Evolutionary conservation across 768 basidiomycete genomes (phyloP).

Genomic region (Tulasnella sp.): DNA sequence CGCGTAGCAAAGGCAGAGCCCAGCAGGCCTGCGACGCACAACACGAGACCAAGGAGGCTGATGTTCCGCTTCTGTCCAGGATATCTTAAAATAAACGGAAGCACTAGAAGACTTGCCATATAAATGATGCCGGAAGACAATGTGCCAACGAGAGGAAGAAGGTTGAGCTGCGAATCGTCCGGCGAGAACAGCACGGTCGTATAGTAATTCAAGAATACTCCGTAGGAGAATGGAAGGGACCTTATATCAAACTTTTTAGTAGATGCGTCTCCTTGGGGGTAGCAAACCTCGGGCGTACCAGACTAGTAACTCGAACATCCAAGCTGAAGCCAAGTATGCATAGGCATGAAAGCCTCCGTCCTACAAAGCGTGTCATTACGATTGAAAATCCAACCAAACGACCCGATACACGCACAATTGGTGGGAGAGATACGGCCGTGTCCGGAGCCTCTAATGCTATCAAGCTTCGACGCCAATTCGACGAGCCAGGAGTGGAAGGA

Average conservation of each 20-base stretch:
- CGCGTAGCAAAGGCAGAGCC: conserved; percentile 12
- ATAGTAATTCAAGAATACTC: conserved; percentile 19
- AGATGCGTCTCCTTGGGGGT: not conserved
- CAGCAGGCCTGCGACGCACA: conserved; percentile 5
- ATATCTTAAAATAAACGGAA: conserved; percentile 10
- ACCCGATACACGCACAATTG: not conserved
- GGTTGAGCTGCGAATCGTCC: not conserved
- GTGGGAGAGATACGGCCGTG: conserved; percentile 15
- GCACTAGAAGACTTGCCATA: conserved; percentile 14
- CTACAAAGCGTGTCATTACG: not conserved
- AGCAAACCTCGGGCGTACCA: conserved; percentile 2
- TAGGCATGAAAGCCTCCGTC: conserved; percentile 17
- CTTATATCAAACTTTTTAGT: not conserved
- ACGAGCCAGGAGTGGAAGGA: conserved; percentile 1
- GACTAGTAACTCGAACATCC: conserved; percentile 10
- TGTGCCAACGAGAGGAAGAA: conserved; percentile 16
- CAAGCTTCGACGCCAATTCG: conserved; percentile 11
- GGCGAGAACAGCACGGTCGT: conserved; percentile 1
- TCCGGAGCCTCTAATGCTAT: conserved; percentile 1
- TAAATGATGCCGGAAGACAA: conserved; percentile 17
- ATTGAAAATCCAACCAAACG: not conserved
- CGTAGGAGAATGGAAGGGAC: conserved; percentile 16
- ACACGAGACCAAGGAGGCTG: not conserved
- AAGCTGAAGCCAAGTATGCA: conserved; percentile 16
- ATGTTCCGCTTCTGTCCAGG: conserved; percentile 9